Evolutionary conservation across 345 rosid species (phyloP), one percentile per base, ranked within the genome.

Genomic region (Dipteronia sinensis): DNA sequence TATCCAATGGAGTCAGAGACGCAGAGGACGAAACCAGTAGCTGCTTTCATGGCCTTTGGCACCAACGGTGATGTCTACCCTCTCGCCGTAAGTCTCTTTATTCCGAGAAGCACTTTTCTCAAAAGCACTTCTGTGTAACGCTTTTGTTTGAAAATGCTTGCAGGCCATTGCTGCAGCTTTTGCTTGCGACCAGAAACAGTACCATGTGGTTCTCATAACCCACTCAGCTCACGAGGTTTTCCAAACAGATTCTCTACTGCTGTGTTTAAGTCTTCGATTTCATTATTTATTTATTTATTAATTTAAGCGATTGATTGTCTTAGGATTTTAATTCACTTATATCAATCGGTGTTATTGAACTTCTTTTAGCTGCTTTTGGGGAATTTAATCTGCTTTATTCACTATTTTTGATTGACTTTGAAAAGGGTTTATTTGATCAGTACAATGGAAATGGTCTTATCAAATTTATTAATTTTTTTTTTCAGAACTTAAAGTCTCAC

Each of bases 111-210:
- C 15, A 46, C 12, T 46, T 46, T 10, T 46, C 49, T 10, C 15
- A 46, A 46, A 46, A 10, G 49, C 49, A 46, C 49, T 46, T 46
- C 49, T 46, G 49, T 46, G 13, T 46, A 46, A 46, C 49, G 49
- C 13, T 29, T 19, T 10, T 7, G 51, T 16, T 38, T 67, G 2
- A 38, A 17, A 19, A 34, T 19, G 44, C 17, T 31, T 64, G 42
- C 90, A 94, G 98, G 97, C 94, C 75, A 83, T 91, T 53, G 93
- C 97, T 3, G 90, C 92, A 46, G 94, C 94, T 81, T 93, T 95
- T 71, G 90, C 92, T 76, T 67, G 78, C 63, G 91, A 89, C 46
- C 88, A 85, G 87, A 82, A 17, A 77, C 84, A 74, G 3, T 86
- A 90, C 84, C 22, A 79, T 68, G 97, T 90, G 65, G 72, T 89